Percentiles rank a stretch among this genome's conserved stretches.
phyloP scores from a whole-genome alignment of 192 early-diverging fungal genomes.

The Backusella morwellensis region DNA sequence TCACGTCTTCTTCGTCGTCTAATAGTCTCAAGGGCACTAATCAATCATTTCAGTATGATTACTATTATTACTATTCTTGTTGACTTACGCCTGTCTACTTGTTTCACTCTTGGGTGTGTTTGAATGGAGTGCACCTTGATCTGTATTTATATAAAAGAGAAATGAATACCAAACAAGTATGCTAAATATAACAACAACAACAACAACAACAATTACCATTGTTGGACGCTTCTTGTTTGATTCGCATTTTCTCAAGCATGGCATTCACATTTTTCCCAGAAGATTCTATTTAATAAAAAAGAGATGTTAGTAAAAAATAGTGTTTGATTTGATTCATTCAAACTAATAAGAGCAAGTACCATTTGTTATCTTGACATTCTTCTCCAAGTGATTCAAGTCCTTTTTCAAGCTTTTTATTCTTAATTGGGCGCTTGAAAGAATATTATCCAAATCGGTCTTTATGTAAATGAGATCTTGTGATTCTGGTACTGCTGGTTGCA shows the following conservation, averaged over 20 bases:
- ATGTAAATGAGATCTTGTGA: slow-evolving; percentile 25
- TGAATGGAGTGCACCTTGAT: background rate
- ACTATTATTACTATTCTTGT: background rate
- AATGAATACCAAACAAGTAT: too few relatives aligned
- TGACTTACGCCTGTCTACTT: slow-evolving; percentile 18
- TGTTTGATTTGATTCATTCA: background rate
- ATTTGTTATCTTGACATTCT: slow-evolving; percentile 21
- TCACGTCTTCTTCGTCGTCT: slow-evolving; percentile 12
- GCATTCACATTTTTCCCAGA: slow-evolving; percentile 16
- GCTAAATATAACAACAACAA: background rate
- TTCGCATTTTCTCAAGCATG: slow-evolving; percentile 13
- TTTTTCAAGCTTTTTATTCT: slow-evolving; percentile 23
- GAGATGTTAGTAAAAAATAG: background rate
- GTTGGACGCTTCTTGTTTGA: slow-evolving; percentile 2
- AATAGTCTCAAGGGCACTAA: slow-evolving; percentile 9
- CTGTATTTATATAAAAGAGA: background rate
- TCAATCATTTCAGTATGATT: background rate
- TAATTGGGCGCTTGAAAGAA: slow-evolving; percentile 21
- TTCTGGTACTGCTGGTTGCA: slow-evolving; percentile 17
- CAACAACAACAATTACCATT: background rate
- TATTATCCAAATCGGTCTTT: slow-evolving; percentile 27
- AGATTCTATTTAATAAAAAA: background rate
- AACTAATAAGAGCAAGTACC: background rate
- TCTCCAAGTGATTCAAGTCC: slow-evolving; percentile 26
- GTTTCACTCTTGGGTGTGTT: slow-evolving; percentile 6